A percentile compares a stretch with the other conserved stretches of the same genome.
Evolutionary conservation across 345 rosid genomes (phyloP).

Genomic region (Iberis pinnata): DNA sequence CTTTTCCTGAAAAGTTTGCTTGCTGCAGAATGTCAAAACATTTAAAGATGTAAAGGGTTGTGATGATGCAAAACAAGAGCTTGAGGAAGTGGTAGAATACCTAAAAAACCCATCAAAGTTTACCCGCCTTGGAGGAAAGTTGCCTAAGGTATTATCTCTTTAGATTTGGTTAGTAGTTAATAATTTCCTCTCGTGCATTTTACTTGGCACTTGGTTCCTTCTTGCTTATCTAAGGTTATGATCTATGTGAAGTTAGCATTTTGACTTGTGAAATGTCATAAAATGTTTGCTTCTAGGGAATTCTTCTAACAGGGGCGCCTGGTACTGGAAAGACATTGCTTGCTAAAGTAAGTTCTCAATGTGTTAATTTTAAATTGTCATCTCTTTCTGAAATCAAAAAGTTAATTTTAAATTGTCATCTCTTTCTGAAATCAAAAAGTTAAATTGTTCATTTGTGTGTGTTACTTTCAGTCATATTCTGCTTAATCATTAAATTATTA

Average conservation of each 20-base stretch:
- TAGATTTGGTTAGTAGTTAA: background rate
- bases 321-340: conserved; percentile 98
- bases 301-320: conserved; percentile 97
- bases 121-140: conserved; percentile 97
- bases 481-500: background rate
- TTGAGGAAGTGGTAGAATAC: conserved; percentile 97
- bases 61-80: conserved; percentile 99
- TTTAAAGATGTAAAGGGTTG: conserved; percentile 99
- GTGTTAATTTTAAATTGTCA: background rate
- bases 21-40: conserved; percentile 85
- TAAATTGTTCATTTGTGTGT: conserved; percentile 1
- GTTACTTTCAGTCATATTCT: background rate
- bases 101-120: conserved; percentile 87
- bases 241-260: conserved; percentile 5
- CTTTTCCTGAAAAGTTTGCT: conserved; percentile 26
- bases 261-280: conserved; percentile 11
- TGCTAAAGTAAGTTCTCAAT: conserved; percentile 61
- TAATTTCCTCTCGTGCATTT: background rate
- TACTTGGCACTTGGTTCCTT: conserved; percentile 8
- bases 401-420: background rate
- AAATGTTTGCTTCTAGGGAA: conserved; percentile 58
- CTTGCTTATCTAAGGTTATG: background rate
- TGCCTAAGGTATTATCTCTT: conserved; percentile 76
- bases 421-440: background rate
- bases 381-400: background rate